phyloP scores from a whole-genome alignment of 139 green algal species.

The Volvox africanus region DNA sequence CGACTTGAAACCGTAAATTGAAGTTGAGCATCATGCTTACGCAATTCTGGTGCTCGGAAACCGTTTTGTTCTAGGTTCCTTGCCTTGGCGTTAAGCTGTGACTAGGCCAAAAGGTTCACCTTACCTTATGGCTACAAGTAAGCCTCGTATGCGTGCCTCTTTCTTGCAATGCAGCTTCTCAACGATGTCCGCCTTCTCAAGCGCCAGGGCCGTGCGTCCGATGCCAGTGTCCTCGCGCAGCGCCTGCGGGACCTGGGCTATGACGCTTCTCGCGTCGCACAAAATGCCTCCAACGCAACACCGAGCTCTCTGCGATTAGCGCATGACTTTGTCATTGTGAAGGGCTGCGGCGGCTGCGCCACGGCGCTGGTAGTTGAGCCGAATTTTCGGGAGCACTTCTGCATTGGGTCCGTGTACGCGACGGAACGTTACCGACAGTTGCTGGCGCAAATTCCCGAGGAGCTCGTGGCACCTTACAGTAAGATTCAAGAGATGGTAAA shows the following conservation, averaged over 20 bases:
- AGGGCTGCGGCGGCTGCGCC: background rate
- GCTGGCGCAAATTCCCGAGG: conserved; percentile 5
- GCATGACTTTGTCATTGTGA: conserved; percentile 31
- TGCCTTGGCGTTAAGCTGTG: no score
- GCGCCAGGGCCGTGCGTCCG: background rate
- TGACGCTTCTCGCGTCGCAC: background rate
- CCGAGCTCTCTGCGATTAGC: conserved; percentile 1
- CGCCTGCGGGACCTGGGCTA: conserved; percentile 18
- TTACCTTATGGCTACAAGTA: no score
- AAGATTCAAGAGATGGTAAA: conserved; percentile 32
- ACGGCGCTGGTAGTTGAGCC: conserved; percentile 13
- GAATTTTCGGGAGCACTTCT: conserved; percentile 32
- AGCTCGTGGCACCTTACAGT: conserved; percentile 33
- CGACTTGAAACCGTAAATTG: no score
- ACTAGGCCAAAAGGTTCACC: no score
- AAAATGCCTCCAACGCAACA: background rate
- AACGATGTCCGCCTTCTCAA: conserved; percentile 30
- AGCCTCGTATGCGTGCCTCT: no score
- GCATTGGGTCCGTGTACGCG: conserved; percentile 24
- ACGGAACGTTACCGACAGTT: conserved; percentile 36
- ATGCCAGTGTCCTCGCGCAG: background rate
- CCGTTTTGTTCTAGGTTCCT: no score
- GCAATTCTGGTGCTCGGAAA: no score
- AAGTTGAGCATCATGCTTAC: no score
- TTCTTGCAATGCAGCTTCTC: background rate